Evolutionary conservation across 106 monocot genomes (phyloP).

Genomic region (Ottelia alismoides): DNA sequence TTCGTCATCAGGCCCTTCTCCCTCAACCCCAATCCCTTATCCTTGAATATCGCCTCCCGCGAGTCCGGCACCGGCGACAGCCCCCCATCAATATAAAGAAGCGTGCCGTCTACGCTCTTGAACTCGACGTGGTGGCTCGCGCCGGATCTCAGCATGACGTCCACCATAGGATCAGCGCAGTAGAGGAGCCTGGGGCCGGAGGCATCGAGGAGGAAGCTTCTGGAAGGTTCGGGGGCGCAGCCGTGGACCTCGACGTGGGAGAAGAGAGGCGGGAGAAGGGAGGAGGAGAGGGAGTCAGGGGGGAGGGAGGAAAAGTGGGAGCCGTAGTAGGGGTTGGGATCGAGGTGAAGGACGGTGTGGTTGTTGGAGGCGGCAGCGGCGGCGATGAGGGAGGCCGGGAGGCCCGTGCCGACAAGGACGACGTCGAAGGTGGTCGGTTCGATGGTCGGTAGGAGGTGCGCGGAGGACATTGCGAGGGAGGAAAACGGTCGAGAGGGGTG

Average conservation of each 20-base stretch:
- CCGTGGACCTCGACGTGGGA: slow-evolving; percentile 30
- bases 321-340: slow-evolving; percentile 84
- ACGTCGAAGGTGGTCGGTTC: slow-evolving; percentile 58
- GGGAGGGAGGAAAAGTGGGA: slow-evolving; percentile 67
- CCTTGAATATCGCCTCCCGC: slow-evolving; percentile 76
- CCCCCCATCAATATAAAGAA: slow-evolving; percentile 69
- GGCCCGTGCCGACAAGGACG: slow-evolving; percentile 66
- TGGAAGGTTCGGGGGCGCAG: slow-evolving; percentile 33
- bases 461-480: too few species aligned
- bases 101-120: slow-evolving; percentile 64
- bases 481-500: too few species aligned
- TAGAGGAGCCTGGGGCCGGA: slow-evolving; percentile 66
- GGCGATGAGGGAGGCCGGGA: slow-evolving; percentile 61
- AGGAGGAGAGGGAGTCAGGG: slow-evolving; percentile 32
- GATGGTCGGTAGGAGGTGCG: slow-evolving; percentile 8
- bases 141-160: slow-evolving; percentile 69
- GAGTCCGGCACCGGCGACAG: slow-evolving; percentile 72
- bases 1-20: slow-evolving; percentile 74
- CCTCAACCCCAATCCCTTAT: slow-evolving; percentile 42
- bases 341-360: slow-evolving; percentile 89
- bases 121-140: slow-evolving; percentile 85
- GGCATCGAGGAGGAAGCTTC: slow-evolving; percentile 47
- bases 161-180: slow-evolving; percentile 73
- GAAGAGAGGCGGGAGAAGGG: slow-evolving; percentile 21
- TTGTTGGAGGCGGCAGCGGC: slow-evolving; percentile 54